Conservation (phyloP, 2,329 filamentous ascomycete species). For the Arthrocladium fulminans region DNA sequence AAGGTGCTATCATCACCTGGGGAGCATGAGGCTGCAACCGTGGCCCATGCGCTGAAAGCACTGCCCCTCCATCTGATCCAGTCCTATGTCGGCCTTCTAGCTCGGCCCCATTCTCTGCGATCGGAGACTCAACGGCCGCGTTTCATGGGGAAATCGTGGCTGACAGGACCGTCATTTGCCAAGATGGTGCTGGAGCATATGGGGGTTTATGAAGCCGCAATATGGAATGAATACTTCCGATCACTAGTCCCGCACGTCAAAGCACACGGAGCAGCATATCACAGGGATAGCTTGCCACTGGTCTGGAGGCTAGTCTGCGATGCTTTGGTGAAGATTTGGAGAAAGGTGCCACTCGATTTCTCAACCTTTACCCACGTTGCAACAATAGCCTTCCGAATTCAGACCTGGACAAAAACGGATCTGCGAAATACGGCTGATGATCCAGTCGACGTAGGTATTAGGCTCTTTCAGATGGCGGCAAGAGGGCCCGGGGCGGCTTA, state of each 20-base stretch:
- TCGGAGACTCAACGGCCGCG: neutral
- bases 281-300: neutral
- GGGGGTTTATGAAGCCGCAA: constrained; percentile 7
- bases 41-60: constrained; percentile 20
- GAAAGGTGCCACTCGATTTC: neutral
- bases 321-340: neutral
- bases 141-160: neutral
- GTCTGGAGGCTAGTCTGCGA: neutral
- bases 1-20: constrained; percentile 13
- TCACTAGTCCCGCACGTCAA: constrained; percentile 7
- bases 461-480: neutral
- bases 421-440: constrained; percentile 8
- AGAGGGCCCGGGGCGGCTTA: no score
- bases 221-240: constrained; percentile 17
- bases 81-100: constrained; percentile 37
- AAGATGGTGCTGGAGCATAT: neutral
- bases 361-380: neutral
- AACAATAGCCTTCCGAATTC: constrained; percentile 1
- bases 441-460: constrained; percentile 1
- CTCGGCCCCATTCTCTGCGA: neutral
- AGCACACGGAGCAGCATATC: neutral
- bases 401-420: constrained; percentile 1
- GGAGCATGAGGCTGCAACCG: constrained; percentile 14
- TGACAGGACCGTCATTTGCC: neutral
- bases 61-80: constrained; percentile 33